Conservation (phyloP, 768 basidiomycete species). For the Mycena crocata region DNA sequence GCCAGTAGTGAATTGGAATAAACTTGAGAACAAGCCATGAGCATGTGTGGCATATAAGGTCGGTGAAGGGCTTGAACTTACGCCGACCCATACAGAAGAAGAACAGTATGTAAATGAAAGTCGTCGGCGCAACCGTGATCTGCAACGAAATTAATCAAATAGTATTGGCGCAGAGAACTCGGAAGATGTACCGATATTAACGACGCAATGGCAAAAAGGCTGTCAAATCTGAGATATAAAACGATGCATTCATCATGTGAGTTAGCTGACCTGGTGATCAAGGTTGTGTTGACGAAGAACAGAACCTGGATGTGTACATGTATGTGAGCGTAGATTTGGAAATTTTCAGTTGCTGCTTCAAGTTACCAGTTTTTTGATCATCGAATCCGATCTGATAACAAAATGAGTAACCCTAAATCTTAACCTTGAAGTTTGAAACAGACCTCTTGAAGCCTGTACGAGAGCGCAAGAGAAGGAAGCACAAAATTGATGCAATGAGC, state of each 20-base stretch:
- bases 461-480: conserved; percentile 2
- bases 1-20: conserved; percentile 4
- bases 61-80: too few species aligned
- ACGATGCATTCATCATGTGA: not conserved
- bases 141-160: not conserved
- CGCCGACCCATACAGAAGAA: conserved; percentile 11
- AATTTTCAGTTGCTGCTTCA: not conserved
- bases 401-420: not conserved
- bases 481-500: conserved; percentile 1
- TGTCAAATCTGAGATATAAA: not conserved
- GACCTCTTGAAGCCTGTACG: conserved; percentile 2
- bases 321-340: not conserved
- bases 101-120: conserved; percentile 13
- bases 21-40: not conserved
- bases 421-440: not conserved
- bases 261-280: conserved; percentile 6
- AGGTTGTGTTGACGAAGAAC: conserved; percentile 7
- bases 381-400: not conserved
- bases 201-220: conserved; percentile 9
- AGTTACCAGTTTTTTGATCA: conserved; percentile 7
- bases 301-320: not conserved
- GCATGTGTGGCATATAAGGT: not conserved
- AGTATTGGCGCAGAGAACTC: too few species aligned
- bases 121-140: conserved; percentile 4
- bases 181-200: not conserved